Conservation (phyloP, 345 rosid species). For the Citrus sp. region DNA sequence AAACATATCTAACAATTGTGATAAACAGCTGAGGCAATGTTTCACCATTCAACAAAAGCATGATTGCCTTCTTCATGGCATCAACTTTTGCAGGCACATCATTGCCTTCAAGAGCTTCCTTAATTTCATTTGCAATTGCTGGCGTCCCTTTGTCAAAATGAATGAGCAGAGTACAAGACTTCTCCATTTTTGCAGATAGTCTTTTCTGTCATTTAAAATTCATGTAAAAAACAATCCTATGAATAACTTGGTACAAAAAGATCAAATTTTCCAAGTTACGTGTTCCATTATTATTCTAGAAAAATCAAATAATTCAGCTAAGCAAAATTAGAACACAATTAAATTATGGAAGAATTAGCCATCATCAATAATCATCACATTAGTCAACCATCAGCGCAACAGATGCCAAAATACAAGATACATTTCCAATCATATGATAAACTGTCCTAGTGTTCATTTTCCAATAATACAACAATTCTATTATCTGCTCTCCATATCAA, state of each 20-base stretch:
- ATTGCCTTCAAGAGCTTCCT: conserved; percentile 90
- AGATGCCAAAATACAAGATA: too few relatives aligned
- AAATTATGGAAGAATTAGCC: neutral
- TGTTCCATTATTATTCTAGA: neutral
- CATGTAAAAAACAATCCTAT: conserved; percentile 1
- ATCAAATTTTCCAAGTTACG: neutral
- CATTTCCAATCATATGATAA: neutral
- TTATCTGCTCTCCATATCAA: too few relatives aligned
- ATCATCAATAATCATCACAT: neutral
- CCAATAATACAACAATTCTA: neutral
- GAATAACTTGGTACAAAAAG: neutral
- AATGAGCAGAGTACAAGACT: conserved; percentile 73
- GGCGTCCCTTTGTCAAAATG: conserved; percentile 86
- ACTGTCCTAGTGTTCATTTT: neutral
- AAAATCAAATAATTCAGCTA: neutral
- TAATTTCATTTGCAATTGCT: conserved; percentile 83
- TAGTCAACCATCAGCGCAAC: neutral
- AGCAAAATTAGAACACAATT: neutral
- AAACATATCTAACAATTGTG: conserved; percentile 87
- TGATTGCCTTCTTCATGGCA: conserved; percentile 86
- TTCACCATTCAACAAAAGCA: conserved; percentile 90
- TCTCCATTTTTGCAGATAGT: conserved; percentile 58
- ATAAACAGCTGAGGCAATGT: conserved; percentile 91
- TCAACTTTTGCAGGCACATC: conserved; percentile 64
- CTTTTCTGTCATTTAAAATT: conserved; percentile 10